Conservation (phyloP, 306 rosid species). For the Rosa multiflora region DNA sequence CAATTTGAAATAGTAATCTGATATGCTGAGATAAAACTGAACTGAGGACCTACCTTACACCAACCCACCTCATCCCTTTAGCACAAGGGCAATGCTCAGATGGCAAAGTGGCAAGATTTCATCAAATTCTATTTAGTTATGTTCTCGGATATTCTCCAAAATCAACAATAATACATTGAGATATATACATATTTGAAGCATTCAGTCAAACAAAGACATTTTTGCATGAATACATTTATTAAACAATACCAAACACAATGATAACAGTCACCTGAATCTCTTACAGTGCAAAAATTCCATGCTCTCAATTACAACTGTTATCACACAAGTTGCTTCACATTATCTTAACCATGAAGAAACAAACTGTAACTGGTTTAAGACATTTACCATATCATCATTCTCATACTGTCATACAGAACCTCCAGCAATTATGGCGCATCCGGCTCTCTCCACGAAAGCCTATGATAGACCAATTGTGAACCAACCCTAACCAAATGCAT, state of each 20-base stretch:
- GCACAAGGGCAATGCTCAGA: too few species aligned
- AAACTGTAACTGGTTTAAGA: not conserved
- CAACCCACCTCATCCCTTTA: too few species aligned
- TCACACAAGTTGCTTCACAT: not conserved
- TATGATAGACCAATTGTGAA: conserved; percentile 67
- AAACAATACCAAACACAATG: not conserved
- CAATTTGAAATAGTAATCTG: too few species aligned
- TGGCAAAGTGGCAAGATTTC: too few species aligned
- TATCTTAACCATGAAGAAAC: not conserved
- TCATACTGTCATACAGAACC: conserved; percentile 47
- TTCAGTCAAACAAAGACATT: not conserved
- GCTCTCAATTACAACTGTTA: not conserved
- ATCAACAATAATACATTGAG: too few species aligned
- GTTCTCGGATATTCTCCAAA: too few species aligned
- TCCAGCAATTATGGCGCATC: conserved; percentile 66
- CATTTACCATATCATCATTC: conserved; percentile 72
- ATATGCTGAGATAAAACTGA: too few species aligned
- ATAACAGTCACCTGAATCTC: not conserved
- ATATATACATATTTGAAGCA: too few species aligned
- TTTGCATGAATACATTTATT: not conserved
- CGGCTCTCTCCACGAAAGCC: conserved; percentile 90
- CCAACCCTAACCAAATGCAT: conserved; percentile 43
- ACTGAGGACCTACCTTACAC: too few species aligned
- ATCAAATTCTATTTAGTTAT: too few species aligned
- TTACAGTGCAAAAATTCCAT: not conserved